Conservation (phyloP, 2,329 filamentous ascomycete species). For the Colletotrichum brevisporum region DNA sequence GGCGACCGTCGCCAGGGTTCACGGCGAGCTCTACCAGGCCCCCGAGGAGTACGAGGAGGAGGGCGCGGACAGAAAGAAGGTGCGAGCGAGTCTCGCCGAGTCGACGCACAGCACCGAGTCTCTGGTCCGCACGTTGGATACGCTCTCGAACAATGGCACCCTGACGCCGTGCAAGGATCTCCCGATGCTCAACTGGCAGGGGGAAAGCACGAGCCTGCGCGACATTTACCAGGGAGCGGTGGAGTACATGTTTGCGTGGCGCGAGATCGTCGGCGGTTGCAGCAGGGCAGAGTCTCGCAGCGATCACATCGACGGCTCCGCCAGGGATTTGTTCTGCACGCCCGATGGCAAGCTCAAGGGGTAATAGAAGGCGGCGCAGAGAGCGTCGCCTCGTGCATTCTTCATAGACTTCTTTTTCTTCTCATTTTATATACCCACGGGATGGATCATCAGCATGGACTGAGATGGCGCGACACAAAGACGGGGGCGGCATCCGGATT, state of each 20-base stretch:
- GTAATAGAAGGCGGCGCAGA: constrained; percentile 46
- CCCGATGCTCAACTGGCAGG: constrained; percentile 76
- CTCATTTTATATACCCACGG: constrained; percentile 39
- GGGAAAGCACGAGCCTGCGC: constrained; percentile 58
- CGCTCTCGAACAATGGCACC: constrained; percentile 59
- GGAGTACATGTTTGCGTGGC: constrained; percentile 72
- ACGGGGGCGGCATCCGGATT: neutral
- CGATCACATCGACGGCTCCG: constrained; percentile 53
- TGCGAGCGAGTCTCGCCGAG: constrained; percentile 46
- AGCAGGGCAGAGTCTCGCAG: constrained; percentile 48
- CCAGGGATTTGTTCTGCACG: constrained; percentile 76
- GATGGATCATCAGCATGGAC: constrained; percentile 16
- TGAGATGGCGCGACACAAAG: constrained; percentile 17
- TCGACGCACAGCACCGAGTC: constrained; percentile 49
- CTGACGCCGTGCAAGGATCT: constrained; percentile 62
- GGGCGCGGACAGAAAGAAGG: constrained; percentile 42
- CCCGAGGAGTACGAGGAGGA: constrained; percentile 76
- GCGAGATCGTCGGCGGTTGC: constrained; percentile 78
- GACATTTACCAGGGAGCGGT: constrained; percentile 60
- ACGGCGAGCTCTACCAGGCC: constrained; percentile 79
- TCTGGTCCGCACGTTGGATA: constrained; percentile 61
- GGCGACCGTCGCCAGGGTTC: constrained; percentile 76
- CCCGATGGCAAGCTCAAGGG: constrained; percentile 41
- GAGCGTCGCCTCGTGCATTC: too few species aligned
- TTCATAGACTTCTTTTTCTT: constrained; percentile 22